Base-by-base conservation (phyloP, 2,329 filamentous ascomycete genomes). In the Nemania sp. region DNA sequence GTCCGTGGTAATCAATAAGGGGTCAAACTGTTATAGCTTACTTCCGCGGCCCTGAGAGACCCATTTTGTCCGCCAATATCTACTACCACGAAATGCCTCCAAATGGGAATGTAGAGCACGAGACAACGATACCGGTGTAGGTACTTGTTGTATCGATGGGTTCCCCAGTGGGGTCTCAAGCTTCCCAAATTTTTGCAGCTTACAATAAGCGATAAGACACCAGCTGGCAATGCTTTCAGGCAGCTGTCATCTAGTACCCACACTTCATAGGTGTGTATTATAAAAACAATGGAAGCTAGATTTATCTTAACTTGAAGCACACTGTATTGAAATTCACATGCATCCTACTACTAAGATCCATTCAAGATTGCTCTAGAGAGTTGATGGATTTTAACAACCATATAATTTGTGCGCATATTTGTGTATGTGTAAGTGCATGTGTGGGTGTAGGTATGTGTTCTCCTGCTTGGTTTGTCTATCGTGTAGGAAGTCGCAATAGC, bases 41-140 rank as follows among this genome's bases (percentile, higher is more conserved):
- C 75, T 67, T 73, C 52, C 66, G 72, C 54, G 72, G 71, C 5
- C 73, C 74, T 71, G 75, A 35, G 57, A 77, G 75, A 72, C 75
- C 75, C 75, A 77, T 77, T 38, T 56, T 70, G 53, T 56, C 51
- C 38, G 47, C 24, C 29, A 53, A 54, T 55, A 35, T 29, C 32
- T n/a, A n/a, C 27, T 56, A 20, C 45, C 18, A 24, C 58, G n/a
- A 66, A 47, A 29, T 10, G 20, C 29, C 29, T 61, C 15, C 20
- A 13, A 45, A 43, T 29, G 15, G 26, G 41, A 59, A 58, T 32
- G 61, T n/a, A 58, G 57, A 66, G 53, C 24, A 32, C 29, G 45
- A 60, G 20, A 66, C 38, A 51, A 52, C 52, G 47, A 62, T 64
- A 55, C 51, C 45, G 20, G 58, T 60, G 63, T 54, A 59, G n/a